These are phyloP conservation scores for Blastobotrys parvus DNA, from an alignment of 805 yeast species.

Conservation along the genomic window DNA sequence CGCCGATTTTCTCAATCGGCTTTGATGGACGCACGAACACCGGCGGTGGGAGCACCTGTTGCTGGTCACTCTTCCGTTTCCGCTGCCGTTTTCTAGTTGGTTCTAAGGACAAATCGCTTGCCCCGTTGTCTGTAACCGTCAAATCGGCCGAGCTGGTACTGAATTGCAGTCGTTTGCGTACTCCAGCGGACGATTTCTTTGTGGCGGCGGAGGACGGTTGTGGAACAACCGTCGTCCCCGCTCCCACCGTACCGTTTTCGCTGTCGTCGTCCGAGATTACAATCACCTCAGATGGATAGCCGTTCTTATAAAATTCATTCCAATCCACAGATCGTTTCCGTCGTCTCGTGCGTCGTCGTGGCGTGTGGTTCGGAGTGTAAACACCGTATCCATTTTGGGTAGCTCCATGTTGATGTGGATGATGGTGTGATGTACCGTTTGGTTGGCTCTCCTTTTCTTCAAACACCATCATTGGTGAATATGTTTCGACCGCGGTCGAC, in stretches of 20 bases:
- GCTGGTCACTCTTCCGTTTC: background rate
- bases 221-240: background rate
- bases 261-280: conserved; percentile 24
- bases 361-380: conserved; percentile 26
- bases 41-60: background rate
- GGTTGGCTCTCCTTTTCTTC: background rate
- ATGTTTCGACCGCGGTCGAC: background rate
- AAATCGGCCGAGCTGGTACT: conserved; percentile 1
- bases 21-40: conserved; percentile 14
- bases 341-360: conserved; percentile 43
- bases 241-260: conserved; percentile 2
- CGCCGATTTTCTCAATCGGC: conserved; percentile 24
- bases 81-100: conserved; percentile 3
- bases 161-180: background rate
- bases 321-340: conserved; percentile 44
- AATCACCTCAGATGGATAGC: conserved; percentile 26
- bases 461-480: too few relatives aligned
- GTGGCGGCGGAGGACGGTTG: background rate
- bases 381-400: background rate
- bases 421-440: background rate
- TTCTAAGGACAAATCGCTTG: too few relatives aligned
- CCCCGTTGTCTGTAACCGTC: background rate
- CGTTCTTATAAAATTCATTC: conserved; percentile 25
- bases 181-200: background rate
- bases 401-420: background rate